Percentiles rank a stretch among this genome's conserved stretches.
These are phyloP conservation scores for Allantophomopsis lycopodina DNA, from an alignment of 2,329 filamentous ascomycete genomes.

Conservation along the genomic window DNA sequence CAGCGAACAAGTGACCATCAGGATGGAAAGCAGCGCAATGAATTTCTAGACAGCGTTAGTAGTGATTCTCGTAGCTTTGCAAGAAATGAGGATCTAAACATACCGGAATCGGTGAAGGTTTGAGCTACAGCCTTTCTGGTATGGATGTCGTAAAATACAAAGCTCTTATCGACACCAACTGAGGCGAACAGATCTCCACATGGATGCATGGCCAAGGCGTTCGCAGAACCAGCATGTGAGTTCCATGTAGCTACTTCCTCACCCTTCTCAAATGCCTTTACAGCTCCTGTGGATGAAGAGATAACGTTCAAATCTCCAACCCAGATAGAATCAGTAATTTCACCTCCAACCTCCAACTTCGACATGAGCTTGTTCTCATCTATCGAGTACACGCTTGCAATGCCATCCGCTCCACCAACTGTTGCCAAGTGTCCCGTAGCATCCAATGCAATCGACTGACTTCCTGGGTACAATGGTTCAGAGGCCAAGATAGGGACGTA, in stretches of 20 bases:
- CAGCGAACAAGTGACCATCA: constrained; percentile 86
- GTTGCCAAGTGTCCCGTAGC: constrained; percentile 44
- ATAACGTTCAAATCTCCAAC: constrained; percentile 18
- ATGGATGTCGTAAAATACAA: constrained; percentile 73
- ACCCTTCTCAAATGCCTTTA: constrained; percentile 69
- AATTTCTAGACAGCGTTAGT: constrained; percentile 13
- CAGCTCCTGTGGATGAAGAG: constrained; percentile 30
- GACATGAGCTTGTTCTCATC: constrained; percentile 55
- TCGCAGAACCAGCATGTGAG: constrained; percentile 75
- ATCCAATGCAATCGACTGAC: constrained; percentile 42
- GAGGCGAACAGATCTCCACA: constrained; percentile 74
- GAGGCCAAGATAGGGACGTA: constrained; percentile 39
- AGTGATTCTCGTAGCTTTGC: not conserved
- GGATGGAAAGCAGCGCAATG: constrained; percentile 81
- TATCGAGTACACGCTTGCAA: constrained; percentile 65
- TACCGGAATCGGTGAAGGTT: constrained; percentile 69
- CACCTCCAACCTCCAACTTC: constrained; percentile 22
- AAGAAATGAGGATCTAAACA: constrained; percentile 19
- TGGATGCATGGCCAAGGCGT: constrained; percentile 68
- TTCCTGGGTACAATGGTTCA: constrained; percentile 44
- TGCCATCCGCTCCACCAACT: constrained; percentile 47
- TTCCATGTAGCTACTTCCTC: constrained; percentile 54
- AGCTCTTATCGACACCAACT: constrained; percentile 82
- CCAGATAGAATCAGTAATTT: constrained; percentile 43
- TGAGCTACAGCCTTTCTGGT: constrained; percentile 58